Evolutionary conservation across 257 asterid genomes (phyloP), one percentile per base, ranked within the genome.

Genomic region (Nyctanthes arbortristis): DNA sequence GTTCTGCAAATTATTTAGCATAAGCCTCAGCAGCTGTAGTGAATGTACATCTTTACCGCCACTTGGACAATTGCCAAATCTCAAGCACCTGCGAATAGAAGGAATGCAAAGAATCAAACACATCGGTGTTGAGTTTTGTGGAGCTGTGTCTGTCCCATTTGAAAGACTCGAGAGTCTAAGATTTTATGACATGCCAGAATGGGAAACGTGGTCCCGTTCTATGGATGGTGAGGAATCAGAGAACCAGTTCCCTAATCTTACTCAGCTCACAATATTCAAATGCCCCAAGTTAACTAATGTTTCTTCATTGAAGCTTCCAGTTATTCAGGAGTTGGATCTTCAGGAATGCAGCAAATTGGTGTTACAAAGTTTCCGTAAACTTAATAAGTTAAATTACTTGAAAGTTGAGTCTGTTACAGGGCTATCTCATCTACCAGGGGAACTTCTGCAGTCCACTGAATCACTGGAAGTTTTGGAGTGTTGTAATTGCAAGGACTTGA

Each of bases 381-480:
- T 87, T 13, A 75, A 72, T 9, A 69, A 80, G 52, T 67, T 81
- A 60, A 83, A 67, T 32, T 75, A 79, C 81, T 70, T 87, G 79
- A 87, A 87, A 58, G 73, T 87, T 32, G 95, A 85, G 79, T 84
- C 84, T 18, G 47, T 85, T 47, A 39, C 68, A 4, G 88, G 85
- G 66, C 73, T 87, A 20, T 64, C 80, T 39, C 79, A 70, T 79
- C 73, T 87, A 40, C 85, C 95, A 1, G 31, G 29, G 63, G 82
- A 80, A 31, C 80, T 87, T 34, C 61, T 65, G 68, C 82, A 52
- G 75, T 81, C 80, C 64, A 43, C 80, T 33, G 25, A 73, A 31
- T 73, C 84, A 20, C 88, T 87, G 29, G 91, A 87, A 67, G 88
- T 74, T 60, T 75, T 87, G 49, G 91, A 87, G 83, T 81, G 88